phyloP scores from a whole-genome alignment of 805 yeast species.

The Candida maesae region DNA sequence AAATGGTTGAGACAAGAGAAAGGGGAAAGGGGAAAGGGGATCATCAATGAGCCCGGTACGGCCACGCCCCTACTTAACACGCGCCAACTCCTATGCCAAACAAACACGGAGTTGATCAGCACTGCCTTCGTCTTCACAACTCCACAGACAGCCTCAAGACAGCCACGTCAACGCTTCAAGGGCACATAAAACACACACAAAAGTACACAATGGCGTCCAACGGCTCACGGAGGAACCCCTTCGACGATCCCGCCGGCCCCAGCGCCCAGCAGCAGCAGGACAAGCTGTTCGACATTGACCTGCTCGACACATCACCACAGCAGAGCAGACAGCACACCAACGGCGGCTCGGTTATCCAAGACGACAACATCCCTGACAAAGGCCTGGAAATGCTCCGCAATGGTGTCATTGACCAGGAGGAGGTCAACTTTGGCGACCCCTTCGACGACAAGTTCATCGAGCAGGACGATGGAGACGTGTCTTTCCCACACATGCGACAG shows the following conservation, averaged over 20 bases:
- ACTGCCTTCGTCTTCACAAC: no score
- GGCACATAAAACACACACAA: no score
- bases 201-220: no score
- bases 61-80: no score
- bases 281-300: slow-evolving; percentile 38
- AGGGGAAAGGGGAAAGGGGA: no score
- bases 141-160: no score
- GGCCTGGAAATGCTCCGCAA: slow-evolving; percentile 22
- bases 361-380: slow-evolving; percentile 13
- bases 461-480: slow-evolving; percentile 30
- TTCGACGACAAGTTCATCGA: slow-evolving; percentile 32
- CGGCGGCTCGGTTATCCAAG: slow-evolving; percentile 3
- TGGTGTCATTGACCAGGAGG: slow-evolving; percentile 31
- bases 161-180: no score
- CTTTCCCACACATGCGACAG: slow-evolving; percentile 2
- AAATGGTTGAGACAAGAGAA: no score
- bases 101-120: no score
- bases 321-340: slow-evolving; percentile 10
- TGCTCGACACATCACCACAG: slow-evolving; percentile 21
- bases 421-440: slow-evolving; percentile 32
- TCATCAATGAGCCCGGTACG: no score
- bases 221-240: slow-evolving; percentile 9
- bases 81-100: no score
- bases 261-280: slow-evolving; percentile 11
- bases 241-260: slow-evolving; percentile 1